Percentiles rank a stretch among this genome's conserved stretches.
phyloP scores from a whole-genome alignment of 2,329 filamentous ascomycete species.

The Balansia obtecta region DNA sequence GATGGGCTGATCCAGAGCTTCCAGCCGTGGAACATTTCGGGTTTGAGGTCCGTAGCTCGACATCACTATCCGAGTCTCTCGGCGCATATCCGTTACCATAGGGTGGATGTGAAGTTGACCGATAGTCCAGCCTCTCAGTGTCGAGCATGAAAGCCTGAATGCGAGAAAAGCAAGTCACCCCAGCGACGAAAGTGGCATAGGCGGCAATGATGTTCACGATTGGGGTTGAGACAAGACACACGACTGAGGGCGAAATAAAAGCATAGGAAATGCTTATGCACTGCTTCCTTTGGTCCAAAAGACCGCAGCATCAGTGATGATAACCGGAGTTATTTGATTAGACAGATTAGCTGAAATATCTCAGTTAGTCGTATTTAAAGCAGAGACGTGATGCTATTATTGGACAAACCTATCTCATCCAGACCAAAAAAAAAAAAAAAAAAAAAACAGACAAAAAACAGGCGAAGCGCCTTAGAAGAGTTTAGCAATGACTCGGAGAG shows the following conservation, averaged over 20 bases:
- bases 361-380: no score
- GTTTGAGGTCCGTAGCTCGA: background rate
- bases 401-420: no score
- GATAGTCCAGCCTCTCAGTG: background rate
- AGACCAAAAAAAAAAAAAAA: no score
- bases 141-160: slow-evolving; percentile 23
- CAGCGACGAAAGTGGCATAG: slow-evolving; percentile 19
- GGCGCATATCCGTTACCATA: background rate
- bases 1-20: no score
- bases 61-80: background rate
- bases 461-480: background rate
- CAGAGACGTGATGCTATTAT: no score
- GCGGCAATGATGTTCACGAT: slow-evolving; percentile 20
- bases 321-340: background rate
- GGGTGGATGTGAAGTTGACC: background rate
- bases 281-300: slow-evolving; percentile 14
- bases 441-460: no score
- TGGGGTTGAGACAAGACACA: slow-evolving; percentile 21
- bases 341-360: background rate
- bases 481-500: background rate
- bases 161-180: slow-evolving; percentile 20
- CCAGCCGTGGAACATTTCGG: no score
- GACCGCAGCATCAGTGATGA: slow-evolving; percentile 7
- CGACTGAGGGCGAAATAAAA: slow-evolving; percentile 22
- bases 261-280: slow-evolving; percentile 16